phyloP scores from a whole-genome alignment of 2,329 filamentous ascomycete species.

The Domatiomyces catenatus region DNA sequence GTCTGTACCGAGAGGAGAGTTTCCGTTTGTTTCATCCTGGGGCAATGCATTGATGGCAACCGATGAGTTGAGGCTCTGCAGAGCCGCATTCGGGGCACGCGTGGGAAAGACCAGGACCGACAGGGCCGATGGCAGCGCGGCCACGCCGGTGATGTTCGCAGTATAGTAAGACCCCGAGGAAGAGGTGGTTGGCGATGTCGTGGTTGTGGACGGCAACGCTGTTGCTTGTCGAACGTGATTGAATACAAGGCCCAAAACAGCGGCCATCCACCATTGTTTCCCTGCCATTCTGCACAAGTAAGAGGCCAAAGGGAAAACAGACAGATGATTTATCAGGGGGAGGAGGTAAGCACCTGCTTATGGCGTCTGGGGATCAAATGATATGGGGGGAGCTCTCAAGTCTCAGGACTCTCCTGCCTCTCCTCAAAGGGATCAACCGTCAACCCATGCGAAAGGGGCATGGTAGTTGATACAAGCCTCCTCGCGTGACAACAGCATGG shows the following conservation, averaged over 20 bases:
- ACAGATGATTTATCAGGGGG: too few species aligned
- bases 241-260: not conserved
- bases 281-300: not conserved
- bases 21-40: slow-evolving; percentile 10
- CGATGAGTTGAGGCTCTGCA: slow-evolving; percentile 2
- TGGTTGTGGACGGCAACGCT: not conserved
- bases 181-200: not conserved
- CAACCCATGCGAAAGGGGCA: not conserved
- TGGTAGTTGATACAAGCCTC: not conserved
- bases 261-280: not conserved
- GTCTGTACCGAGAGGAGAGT: slow-evolving; percentile 9
- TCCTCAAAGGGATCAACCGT: too few species aligned
- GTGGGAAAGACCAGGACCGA: slow-evolving; percentile 4
- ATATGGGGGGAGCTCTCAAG: too few species aligned
- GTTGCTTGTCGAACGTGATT: not conserved
- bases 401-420: too few species aligned
- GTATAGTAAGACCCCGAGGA: slow-evolving; percentile 3
- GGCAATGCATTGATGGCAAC: slow-evolving; percentile 6
- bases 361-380: too few species aligned
- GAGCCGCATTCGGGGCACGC: not conserved
- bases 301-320: too few species aligned
- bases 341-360: too few species aligned
- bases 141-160: slow-evolving; percentile 5
- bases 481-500: not conserved
- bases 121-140: slow-evolving; percentile 4